phyloP scores from a whole-genome alignment of 139 green algal genomes.

The Pedinophyceae sp. region DNA sequence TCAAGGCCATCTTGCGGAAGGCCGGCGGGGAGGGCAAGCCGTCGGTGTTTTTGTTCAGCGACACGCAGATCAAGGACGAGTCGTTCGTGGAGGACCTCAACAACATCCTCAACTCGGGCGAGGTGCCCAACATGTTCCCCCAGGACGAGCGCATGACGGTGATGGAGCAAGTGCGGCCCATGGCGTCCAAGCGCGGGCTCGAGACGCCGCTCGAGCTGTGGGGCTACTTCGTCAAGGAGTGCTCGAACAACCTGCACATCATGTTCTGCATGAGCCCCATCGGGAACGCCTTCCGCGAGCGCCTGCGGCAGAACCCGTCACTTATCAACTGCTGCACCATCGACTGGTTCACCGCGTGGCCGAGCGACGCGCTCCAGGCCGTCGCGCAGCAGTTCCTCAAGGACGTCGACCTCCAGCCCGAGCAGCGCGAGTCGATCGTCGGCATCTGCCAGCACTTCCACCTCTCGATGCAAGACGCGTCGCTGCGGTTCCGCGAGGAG shows the following conservation, averaged over 20 bases:
- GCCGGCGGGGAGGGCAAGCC: constrained; percentile 31
- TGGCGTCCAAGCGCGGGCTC: constrained; percentile 34
- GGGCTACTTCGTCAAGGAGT: constrained; percentile 42
- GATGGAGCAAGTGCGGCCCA: constrained; percentile 40
- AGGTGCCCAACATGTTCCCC: constrained; percentile 66
- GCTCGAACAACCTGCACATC: constrained; percentile 43
- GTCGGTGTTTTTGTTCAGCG: constrained; percentile 52
- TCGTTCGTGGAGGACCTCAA: constrained; percentile 72
- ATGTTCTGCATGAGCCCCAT: constrained; percentile 52
- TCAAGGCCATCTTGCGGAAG: constrained; percentile 37
- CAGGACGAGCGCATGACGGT: constrained; percentile 40
- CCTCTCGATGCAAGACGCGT: constrained; percentile 18
- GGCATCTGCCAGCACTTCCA: constrained; percentile 1
- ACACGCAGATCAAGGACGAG: constrained; percentile 65
- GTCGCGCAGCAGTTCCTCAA: constrained; percentile 54
- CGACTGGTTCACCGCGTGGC: constrained; percentile 44
- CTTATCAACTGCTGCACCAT: constrained; percentile 73
- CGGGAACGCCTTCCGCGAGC: constrained; percentile 47
- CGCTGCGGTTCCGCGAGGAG: constrained; percentile 30
- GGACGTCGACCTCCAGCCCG: constrained; percentile 32
- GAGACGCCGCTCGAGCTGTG: constrained; percentile 46
- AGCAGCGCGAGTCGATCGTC: constrained; percentile 4
- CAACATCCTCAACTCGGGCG: constrained; percentile 62
- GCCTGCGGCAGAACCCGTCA: constrained; percentile 50
- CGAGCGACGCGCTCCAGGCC: constrained; percentile 41